These are phyloP conservation scores for Kodamaea hsintzibuensis DNA, from an alignment of 805 yeast species.

Conservation along the genomic window DNA sequence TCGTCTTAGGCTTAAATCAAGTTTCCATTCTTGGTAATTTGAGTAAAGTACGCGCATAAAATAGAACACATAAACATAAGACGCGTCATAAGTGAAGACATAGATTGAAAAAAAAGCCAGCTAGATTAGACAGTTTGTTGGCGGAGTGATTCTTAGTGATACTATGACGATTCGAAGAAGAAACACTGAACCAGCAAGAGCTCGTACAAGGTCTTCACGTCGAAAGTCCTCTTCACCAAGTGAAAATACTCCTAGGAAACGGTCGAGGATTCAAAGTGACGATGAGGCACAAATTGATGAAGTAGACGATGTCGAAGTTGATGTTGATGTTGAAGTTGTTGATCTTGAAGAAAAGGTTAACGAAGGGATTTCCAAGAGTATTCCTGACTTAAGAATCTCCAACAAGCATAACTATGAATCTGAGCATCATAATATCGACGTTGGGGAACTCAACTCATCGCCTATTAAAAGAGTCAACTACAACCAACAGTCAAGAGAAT, in stretches of 20 bases:
- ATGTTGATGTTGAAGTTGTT: neutral
- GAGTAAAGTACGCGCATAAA: slow-evolving; percentile 1
- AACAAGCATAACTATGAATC: slow-evolving; percentile 1
- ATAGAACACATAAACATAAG: neutral
- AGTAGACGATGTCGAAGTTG: neutral
- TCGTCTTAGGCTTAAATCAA: neutral
- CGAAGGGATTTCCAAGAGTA: slow-evolving; percentile 1
- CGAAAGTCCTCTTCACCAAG: neutral
- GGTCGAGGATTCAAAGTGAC: neutral
- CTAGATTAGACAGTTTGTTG: neutral
- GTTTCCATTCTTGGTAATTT: neutral
- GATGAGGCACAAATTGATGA: neutral
- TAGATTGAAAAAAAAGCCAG: neutral
- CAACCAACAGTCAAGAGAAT: neutral
- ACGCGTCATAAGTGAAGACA: slow-evolving; percentile 1
- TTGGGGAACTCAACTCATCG: slow-evolving; percentile 22
- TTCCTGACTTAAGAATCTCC: neutral
- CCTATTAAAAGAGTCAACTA: slow-evolving; percentile 18
- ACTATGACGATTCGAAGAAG: slow-evolving; percentile 17
- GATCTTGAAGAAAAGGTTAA: neutral
- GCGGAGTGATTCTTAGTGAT: neutral
- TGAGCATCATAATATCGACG: neutral
- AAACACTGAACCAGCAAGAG: neutral
- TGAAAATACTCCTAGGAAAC: neutral
- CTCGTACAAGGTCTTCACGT: slow-evolving; percentile 3